Evolutionary conservation across 305 asterid species (phyloP).

Genomic region (Solanum chacoense): DNA sequence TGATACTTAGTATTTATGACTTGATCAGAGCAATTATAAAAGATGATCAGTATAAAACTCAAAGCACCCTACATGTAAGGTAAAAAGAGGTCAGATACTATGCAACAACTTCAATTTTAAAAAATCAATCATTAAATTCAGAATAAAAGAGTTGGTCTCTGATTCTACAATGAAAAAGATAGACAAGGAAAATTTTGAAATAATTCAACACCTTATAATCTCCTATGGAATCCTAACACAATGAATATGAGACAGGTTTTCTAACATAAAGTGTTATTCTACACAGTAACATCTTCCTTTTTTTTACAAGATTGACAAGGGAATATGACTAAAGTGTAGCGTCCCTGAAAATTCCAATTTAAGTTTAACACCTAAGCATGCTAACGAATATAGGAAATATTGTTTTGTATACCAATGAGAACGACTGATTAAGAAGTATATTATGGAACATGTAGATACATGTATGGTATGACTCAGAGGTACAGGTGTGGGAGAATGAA

Average conservation of each 20-base stretch:
- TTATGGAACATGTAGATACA: neutral
- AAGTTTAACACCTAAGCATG: neutral
- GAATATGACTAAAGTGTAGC: neutral
- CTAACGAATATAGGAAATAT: neutral
- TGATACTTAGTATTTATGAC: conserved; percentile 74
- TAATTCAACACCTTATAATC: neutral
- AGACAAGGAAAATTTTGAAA: neutral
- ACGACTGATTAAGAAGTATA: neutral
- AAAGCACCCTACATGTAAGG: conserved; percentile 49
- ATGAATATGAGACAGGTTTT: neutral
- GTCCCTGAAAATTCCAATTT: neutral
- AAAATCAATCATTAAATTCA: neutral
- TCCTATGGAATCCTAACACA: neutral
- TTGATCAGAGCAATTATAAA: conserved; percentile 94
- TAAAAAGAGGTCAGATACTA: conserved; percentile 1
- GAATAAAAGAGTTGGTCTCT: neutral
- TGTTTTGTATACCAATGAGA: neutral
- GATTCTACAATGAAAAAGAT: neutral
- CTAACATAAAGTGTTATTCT: neutral
- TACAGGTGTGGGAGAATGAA: neutral
- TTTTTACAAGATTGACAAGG: neutral
- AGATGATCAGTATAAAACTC: conserved; percentile 66
- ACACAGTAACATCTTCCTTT: neutral
- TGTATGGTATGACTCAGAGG: neutral
- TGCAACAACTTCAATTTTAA: neutral